Percentiles rank a stretch among this genome's conserved stretches.
phyloP scores from a whole-genome alignment of 495 filamentous ascomycete genomes.

The Lasiosphaeris hirsuta region DNA sequence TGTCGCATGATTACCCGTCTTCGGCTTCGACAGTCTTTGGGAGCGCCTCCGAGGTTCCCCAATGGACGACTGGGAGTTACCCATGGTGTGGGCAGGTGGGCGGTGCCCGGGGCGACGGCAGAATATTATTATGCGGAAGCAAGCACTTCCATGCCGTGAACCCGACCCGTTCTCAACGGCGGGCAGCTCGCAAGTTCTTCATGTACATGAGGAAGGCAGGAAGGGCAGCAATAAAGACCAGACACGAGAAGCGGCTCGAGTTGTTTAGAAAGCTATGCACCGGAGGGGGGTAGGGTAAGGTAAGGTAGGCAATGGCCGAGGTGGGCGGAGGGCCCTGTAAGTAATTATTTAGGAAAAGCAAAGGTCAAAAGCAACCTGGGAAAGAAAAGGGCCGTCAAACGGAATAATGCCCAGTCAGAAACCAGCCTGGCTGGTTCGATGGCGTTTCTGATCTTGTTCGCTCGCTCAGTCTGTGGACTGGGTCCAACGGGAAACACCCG shows the following conservation, averaged over 20 bases:
- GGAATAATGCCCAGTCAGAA: conserved; percentile 8
- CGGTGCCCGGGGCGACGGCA: conserved; percentile 23
- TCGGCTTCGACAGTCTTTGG: conserved; percentile 50
- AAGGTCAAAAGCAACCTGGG: not conserved
- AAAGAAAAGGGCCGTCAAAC: conserved; percentile 1
- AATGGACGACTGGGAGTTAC: conserved; percentile 40
- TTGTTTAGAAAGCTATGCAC: conserved; percentile 7
- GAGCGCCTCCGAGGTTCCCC: conserved; percentile 29
- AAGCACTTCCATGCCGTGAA: conserved; percentile 41
- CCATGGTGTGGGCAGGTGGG: conserved; percentile 33
- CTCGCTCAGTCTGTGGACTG: not conserved
- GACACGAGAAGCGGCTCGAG: conserved; percentile 14
- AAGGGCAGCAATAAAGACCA: conserved; percentile 18
- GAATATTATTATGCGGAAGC: conserved; percentile 40
- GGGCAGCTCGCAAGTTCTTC: conserved; percentile 21
- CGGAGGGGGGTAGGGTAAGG: not conserved
- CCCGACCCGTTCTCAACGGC: conserved; percentile 20
- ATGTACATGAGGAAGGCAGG: conserved; percentile 18
- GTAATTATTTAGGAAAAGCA: not conserved
- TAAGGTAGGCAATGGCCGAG: not conserved
- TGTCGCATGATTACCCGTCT: conserved; percentile 41
- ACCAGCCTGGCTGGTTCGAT: conserved; percentile 3
- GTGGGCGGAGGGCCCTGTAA: not conserved
- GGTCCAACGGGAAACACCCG: not conserved
- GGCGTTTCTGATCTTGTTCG: not conserved